Percentiles rank a stretch among this genome's conserved stretches.
phyloP scores from a whole-genome alignment of 306 rosid species.

The Acacia confusa region DNA sequence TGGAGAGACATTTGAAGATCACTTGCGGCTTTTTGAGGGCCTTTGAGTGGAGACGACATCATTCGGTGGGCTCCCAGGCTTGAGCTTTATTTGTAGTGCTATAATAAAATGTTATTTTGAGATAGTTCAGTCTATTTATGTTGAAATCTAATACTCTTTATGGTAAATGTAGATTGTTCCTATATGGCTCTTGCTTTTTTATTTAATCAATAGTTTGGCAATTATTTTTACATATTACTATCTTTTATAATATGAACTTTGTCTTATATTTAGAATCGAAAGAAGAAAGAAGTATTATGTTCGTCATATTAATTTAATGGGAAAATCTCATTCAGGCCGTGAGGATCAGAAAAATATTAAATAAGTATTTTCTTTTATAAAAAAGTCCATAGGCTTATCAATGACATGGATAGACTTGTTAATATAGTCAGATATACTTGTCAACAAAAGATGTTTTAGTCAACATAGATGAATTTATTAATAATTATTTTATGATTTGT shows the following conservation, averaged over 20 bases:
- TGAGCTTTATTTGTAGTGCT: constrained; percentile 12
- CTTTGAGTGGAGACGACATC: constrained; percentile 46
- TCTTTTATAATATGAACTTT: no score
- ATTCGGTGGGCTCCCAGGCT: background rate
- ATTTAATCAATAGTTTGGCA: background rate
- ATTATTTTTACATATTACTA: background rate
- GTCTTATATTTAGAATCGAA: no score
- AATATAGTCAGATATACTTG: no score
- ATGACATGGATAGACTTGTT: no score
- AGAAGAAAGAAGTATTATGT: no score
- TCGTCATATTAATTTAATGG: background rate
- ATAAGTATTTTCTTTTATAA: no score
- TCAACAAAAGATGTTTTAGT: no score
- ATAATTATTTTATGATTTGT: no score
- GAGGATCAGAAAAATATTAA: no score
- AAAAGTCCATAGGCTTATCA: no score
- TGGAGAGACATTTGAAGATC: constrained; percentile 84
- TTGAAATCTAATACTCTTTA: background rate
- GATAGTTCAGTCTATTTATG: constrained; percentile 5
- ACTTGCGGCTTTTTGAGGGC: constrained; percentile 69
- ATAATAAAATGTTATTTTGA: background rate
- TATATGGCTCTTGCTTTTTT: background rate
- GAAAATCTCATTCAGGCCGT: no score
- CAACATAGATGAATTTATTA: no score
- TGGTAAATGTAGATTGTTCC: background rate